Base-by-base conservation (phyloP, 2,329 filamentous ascomycete genomes). In the Macroventuria anomochaeta region DNA sequence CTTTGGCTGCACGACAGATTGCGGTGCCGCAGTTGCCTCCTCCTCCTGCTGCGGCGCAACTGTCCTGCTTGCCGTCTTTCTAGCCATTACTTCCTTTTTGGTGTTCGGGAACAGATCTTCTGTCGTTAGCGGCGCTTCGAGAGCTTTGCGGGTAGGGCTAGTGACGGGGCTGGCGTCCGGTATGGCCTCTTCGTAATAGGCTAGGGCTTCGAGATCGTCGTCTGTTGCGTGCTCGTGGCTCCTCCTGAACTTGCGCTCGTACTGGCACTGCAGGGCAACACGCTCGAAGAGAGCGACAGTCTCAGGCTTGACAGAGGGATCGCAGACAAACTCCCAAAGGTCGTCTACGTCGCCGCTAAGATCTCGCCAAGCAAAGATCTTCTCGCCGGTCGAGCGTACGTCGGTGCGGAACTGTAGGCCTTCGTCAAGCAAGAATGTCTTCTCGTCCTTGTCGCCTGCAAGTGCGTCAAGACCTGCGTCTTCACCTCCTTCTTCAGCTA, bases 321-420 rank as follows among this genome's bases (percentile, higher is more conserved):
- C 95, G 79, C 93, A 97, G 60, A 99, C 90, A 72, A 97, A 99
- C 75, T 99, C 93, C 82, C 91, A 99, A n/a, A 97, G 83, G 75
- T 99, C 95, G 47, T 92, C 93, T 26, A 86, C 83, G 80, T 99
- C 95, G 51, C 95, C 95, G 66, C 92, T 97, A 56, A 97, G 79
- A 71, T 99, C 95, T 63, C 89, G 88, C 95, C 95, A 99, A 55
- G 93, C 93, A 60, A 99, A 84, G 7, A 97, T 87, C 69, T 89
- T 91, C 65, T 96, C 90, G 18, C 89, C 90, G 31, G 86, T 87
- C 59, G 91, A 86, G 60, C 93, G 85, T 59, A 89, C 84, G 72
- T 96, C 91, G 36, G 91, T 89, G 52, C 93, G 88, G 69, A 99
- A 91, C 70, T 91, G 91, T 31, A 99, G 82, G 47, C 86, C 85